Conservation (phyloP, 1,284 basidiomycete species). For the Fomitopsis palustris region DNA sequence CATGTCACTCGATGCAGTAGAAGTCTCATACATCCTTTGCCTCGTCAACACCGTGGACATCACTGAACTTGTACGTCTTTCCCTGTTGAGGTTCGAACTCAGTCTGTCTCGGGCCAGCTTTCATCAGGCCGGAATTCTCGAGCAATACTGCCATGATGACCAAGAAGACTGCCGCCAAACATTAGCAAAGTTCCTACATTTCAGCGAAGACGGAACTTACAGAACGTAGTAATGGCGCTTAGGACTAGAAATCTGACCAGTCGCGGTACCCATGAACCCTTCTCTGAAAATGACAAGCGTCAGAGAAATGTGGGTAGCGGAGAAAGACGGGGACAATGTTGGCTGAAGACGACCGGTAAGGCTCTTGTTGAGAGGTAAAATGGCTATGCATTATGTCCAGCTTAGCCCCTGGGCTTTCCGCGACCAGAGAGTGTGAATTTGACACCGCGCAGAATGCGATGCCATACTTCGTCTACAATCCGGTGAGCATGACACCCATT, state of each 20-base stretch:
- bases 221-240: slow-evolving; percentile 23
- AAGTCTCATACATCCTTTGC: slow-evolving; percentile 67
- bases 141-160: slow-evolving; percentile 85
- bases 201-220: slow-evolving; percentile 15
- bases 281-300: neutral
- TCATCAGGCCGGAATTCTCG: slow-evolving; percentile 90
- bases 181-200: slow-evolving; percentile 37
- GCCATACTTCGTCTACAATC: too few species aligned
- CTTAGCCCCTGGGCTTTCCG: too few species aligned
- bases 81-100: slow-evolving; percentile 78
- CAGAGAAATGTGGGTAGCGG: too few species aligned
- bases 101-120: slow-evolving; percentile 73
- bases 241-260: slow-evolving; percentile 58
- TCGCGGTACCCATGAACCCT: slow-evolving; percentile 57
- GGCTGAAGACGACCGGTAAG: neutral
- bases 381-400: too few species aligned
- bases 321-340: neutral
- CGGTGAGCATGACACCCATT: too few species aligned
- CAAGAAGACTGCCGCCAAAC: slow-evolving; percentile 56
- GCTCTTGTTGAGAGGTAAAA: too few species aligned
- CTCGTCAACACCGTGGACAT: slow-evolving; percentile 94
- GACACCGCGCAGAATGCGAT: too few species aligned
- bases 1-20: neutral
- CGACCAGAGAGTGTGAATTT: too few species aligned
- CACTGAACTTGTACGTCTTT: slow-evolving; percentile 83